Evolutionary conservation across 2,329 filamentous ascomycete genomes (phyloP).

Genomic region (Aureobasidium sp.): DNA sequence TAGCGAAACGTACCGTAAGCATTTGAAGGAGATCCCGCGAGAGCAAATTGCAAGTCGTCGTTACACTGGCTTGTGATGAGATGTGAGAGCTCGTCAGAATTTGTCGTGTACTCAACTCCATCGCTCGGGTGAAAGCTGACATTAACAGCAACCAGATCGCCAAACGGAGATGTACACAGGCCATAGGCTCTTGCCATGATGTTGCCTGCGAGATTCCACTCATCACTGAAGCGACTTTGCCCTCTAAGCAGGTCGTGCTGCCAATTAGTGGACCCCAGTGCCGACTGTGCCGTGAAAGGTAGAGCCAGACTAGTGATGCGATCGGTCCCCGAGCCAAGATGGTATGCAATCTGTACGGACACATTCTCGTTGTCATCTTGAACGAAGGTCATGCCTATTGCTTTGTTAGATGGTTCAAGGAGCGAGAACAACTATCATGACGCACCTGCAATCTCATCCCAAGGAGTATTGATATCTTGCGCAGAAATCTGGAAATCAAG

Average conservation of each 20-base stretch:
- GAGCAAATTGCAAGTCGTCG: slow-evolving; percentile 8
- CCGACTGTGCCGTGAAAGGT: slow-evolving; percentile 9
- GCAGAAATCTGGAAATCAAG: slow-evolving; percentile 4
- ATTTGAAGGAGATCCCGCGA: slow-evolving; percentile 13
- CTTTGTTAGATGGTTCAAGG: neutral
- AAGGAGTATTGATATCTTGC: slow-evolving; percentile 45
- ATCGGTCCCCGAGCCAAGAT: slow-evolving; percentile 38
- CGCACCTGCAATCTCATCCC: slow-evolving; percentile 44
- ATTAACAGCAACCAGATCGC: slow-evolving; percentile 54
- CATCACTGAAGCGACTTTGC: slow-evolving; percentile 50
- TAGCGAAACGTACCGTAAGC: slow-evolving; percentile 22
- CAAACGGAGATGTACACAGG: slow-evolving; percentile 50
- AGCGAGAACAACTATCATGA: neutral
- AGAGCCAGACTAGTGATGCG: slow-evolving; percentile 36
- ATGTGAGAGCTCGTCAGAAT: slow-evolving; percentile 43
- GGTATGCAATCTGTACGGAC: slow-evolving; percentile 41
- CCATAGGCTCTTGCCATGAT: slow-evolving; percentile 61
- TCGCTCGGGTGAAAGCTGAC: slow-evolving; percentile 62
- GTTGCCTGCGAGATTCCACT: slow-evolving; percentile 55
- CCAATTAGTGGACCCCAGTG: slow-evolving; percentile 37
- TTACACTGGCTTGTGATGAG: slow-evolving; percentile 25
- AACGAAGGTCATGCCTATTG: slow-evolving; percentile 35
- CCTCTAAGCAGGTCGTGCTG: slow-evolving; percentile 42
- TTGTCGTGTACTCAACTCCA: slow-evolving; percentile 62
- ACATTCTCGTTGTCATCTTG: slow-evolving; percentile 21